These are phyloP conservation scores for Podila epigama DNA, from an alignment of 192 early-diverging fungal species.

Conservation along the genomic window DNA sequence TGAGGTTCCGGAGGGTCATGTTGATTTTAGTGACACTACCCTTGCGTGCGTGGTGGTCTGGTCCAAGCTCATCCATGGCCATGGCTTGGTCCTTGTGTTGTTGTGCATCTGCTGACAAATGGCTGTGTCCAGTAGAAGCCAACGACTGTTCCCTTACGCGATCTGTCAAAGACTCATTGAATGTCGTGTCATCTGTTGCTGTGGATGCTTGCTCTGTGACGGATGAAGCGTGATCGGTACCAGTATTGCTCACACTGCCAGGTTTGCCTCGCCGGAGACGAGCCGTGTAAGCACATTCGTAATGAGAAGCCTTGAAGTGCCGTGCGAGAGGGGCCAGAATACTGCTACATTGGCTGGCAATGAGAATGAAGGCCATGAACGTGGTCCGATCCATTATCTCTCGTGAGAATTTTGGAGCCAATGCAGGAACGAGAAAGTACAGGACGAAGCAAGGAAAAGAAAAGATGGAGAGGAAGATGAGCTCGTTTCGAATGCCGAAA, in stretches of 20 bases:
- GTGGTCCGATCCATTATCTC: constrained; percentile 13
- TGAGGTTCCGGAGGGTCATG: constrained; percentile 7
- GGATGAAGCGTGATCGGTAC: not conserved
- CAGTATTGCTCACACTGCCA: not conserved
- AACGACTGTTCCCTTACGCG: too few relatives aligned
- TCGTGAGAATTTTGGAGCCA: constrained; percentile 6
- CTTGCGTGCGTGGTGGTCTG: constrained; percentile 1
- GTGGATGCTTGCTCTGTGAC: too few relatives aligned
- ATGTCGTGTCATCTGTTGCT: too few relatives aligned
- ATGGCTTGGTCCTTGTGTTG: too few relatives aligned
- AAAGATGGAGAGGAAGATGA: constrained; percentile 56
- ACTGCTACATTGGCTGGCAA: constrained; percentile 19
- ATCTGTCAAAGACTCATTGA: too few relatives aligned
- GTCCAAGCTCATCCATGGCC: not conserved
- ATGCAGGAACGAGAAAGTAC: constrained; percentile 50
- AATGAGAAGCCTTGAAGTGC: constrained; percentile 18
- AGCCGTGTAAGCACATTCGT: constrained; percentile 12
- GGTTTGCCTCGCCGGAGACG: not conserved
- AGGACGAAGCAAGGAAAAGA: constrained; percentile 48
- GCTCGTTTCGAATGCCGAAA: constrained; percentile 64
- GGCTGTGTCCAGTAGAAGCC: not conserved
- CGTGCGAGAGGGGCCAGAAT: constrained; percentile 17
- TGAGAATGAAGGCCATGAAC: constrained; percentile 19
- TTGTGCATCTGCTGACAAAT: not conserved
- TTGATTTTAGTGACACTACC: constrained; percentile 7